Percentiles rank a stretch among this genome's conserved stretches.
Evolutionary conservation across 805 yeast genomes (phyloP).

Genomic region (Kazachstania bromeliacearum): DNA sequence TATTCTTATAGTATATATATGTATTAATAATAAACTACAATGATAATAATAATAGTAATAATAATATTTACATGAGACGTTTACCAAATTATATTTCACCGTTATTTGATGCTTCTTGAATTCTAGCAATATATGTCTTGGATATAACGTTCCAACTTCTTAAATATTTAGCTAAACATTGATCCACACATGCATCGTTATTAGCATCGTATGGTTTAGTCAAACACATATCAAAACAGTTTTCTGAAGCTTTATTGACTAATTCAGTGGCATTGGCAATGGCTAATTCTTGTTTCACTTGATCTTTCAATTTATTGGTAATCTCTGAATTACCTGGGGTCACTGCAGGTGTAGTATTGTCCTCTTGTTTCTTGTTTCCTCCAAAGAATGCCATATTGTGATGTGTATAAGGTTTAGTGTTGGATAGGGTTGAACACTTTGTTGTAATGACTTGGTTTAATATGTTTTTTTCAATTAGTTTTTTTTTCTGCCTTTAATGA

Average conservation of each 20-base stretch:
- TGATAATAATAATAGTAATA: too few species aligned
- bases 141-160: conserved; percentile 84
- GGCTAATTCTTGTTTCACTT: conserved; percentile 75
- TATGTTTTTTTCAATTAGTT: too few species aligned
- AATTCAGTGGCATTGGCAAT: conserved; percentile 85
- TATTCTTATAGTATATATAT: not conserved
- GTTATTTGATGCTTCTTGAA: conserved; percentile 44
- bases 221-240: conserved; percentile 78
- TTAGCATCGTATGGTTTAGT: conserved; percentile 46
- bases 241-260: conserved; percentile 74
- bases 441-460: too few species aligned
- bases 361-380: not conserved
- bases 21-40: too few species aligned
- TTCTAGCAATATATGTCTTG: conserved; percentile 63
- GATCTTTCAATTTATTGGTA: conserved; percentile 56
- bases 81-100: conserved; percentile 23
- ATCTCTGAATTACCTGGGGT: conserved; percentile 34
- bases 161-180: conserved; percentile 82
- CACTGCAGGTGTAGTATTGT: conserved; percentile 3
- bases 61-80: too few species aligned
- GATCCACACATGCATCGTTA: conserved; percentile 61
- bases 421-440: too few species aligned
- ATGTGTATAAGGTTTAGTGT: not conserved
- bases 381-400: conserved; percentile 1
- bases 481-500: too few species aligned